Evolutionary conservation across 768 basidiomycete species (phyloP).

Genomic region (Podaxis rugospora): DNA sequence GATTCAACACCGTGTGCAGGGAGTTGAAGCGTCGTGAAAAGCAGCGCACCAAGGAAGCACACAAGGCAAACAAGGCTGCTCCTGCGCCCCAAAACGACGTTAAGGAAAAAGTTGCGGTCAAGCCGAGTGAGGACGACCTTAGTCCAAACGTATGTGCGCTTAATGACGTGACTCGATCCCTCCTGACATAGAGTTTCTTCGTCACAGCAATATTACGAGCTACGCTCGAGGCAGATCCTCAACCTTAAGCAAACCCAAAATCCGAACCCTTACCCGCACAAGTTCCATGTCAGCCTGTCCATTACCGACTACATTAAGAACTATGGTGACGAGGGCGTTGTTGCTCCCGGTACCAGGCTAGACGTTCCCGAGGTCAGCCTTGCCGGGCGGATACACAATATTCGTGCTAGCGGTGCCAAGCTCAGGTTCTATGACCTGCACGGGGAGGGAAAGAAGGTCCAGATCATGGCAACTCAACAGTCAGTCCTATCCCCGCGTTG

Average conservation of each 20-base stretch:
- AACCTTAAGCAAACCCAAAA: constrained; percentile 78
- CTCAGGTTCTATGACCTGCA: constrained; percentile 93
- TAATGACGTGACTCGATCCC: neutral
- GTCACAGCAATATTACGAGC: constrained; percentile 91
- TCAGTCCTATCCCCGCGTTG: constrained; percentile 29
- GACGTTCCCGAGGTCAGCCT: constrained; percentile 56
- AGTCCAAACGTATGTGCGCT: constrained; percentile 75
- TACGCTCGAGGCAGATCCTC: constrained; percentile 85
- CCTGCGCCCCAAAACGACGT: constrained; percentile 33
- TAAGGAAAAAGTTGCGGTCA: constrained; percentile 35
- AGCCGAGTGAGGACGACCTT: constrained; percentile 75
- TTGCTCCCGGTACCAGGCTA: constrained; percentile 63
- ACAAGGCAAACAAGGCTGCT: constrained; percentile 55
- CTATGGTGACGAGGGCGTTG: constrained; percentile 71
- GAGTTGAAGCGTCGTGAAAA: constrained; percentile 94
- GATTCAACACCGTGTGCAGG: constrained; percentile 35
- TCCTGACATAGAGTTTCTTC: neutral
- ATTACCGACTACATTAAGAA: constrained; percentile 67
- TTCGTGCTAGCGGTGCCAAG: constrained; percentile 78
- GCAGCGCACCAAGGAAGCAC: constrained; percentile 78
- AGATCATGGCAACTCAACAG: constrained; percentile 91
- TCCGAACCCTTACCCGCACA: constrained; percentile 98
- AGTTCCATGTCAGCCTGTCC: constrained; percentile 86
- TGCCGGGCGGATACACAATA: constrained; percentile 90
- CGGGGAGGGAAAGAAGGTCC: constrained; percentile 88